phyloP scores from a whole-genome alignment of 2,329 filamentous ascomycete genomes.

The Colletotrichum camelliae region DNA sequence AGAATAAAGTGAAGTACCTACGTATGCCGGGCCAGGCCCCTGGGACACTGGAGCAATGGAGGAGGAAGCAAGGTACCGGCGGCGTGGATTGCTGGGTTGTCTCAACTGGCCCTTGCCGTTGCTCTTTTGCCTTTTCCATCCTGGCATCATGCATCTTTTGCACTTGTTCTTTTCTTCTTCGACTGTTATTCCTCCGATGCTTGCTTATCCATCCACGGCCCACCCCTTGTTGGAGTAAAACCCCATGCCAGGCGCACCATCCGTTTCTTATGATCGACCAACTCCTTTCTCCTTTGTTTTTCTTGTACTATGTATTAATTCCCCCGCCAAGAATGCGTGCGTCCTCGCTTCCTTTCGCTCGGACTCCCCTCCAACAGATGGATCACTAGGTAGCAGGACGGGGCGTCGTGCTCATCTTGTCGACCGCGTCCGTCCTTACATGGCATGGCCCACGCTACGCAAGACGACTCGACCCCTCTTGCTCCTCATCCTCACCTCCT shows the following conservation, averaged over 20 bases:
- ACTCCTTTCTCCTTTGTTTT: neutral
- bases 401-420: conserved; percentile 10
- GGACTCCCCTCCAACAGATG: conserved; percentile 1
- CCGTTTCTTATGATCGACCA: neutral
- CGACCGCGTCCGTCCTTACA: neutral
- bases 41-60: neutral
- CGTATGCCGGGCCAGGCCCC: neutral
- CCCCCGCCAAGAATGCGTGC: neutral
- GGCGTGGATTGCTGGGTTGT: conserved; percentile 20
- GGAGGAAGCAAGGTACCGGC: neutral
- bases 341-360: neutral
- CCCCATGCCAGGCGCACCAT: neutral
- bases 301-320: neutral
- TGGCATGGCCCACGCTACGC: neutral
- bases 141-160: neutral
- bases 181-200: conserved; percentile 4
- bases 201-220: conserved; percentile 3
- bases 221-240: neutral
- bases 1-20: neutral
- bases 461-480: neutral
- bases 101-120: conserved; percentile 13
- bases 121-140: conserved; percentile 3
- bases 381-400: neutral
- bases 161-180: neutral
- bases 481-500: neutral